Evolutionary conservation across 2,329 filamentous ascomycete species (phyloP), one percentile per base, ranked within the genome.

Genomic region (Fusarium nanum): DNA sequence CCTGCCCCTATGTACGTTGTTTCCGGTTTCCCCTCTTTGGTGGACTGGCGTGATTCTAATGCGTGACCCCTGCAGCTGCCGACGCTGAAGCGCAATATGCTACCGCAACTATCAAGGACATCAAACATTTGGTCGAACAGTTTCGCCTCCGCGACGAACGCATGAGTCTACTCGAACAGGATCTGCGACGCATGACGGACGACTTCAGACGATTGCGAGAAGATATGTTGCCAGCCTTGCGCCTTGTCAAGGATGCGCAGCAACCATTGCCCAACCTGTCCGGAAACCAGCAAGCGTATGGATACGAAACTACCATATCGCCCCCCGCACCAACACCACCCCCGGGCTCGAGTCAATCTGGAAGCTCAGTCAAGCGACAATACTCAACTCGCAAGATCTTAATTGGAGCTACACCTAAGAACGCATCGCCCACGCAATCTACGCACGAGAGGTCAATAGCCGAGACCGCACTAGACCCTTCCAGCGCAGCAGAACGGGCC

Each of bases 171-270:
- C 88, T 95, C 27, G 95, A 98, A 80, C 87, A 90, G 62, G 94
- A 98, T 77, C 82, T 98, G 76, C 89, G 92, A 68, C 89, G 92
- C 66, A 87, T 98, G 75, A 91, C 91, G 14, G 93, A 98, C 42
- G 94, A 98, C 78, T 97, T 97, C 78, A 88, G 92, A 73, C 91
- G 93, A 72, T 82, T 99, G 68, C 88, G 96, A 60, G 95, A 98
- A 80, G 96, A 99, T 77, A 89, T 98, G 76, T 85, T 98, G 32
- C 95, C 96, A 6, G 91, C 97, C 22, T 89, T 98, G 76, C 93
- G 94, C 68, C 89, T 97, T 76, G 92, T 91, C 75, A 98, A 98
- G 82, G 94, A 98, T 78, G 92, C 92, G 74, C 92, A 94, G 70
- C 93, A 97, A 77, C 95, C 95, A 37, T 84, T 98, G 23, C 94